These are phyloP conservation scores for Mycocalia duriaeana DNA, from an alignment of 1,284 basidiomycete genomes.

Conservation along the genomic window DNA sequence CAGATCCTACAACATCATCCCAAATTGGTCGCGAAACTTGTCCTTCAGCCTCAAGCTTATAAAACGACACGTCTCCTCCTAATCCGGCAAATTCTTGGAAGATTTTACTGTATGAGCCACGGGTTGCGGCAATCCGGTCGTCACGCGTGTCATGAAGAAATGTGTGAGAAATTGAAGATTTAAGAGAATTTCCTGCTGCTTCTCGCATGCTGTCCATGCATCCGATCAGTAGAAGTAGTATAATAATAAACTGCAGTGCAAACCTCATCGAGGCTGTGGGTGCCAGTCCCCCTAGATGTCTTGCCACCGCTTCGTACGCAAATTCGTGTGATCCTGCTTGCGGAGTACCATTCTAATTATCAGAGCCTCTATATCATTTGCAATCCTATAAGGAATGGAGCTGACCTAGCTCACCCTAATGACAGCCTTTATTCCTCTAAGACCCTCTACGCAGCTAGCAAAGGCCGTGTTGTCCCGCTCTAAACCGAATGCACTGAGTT, in stretches of 20 bases:
- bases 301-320: slow-evolving; percentile 75
- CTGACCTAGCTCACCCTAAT: slow-evolving; percentile 59
- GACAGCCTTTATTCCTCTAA: slow-evolving; percentile 60
- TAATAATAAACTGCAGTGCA: background rate
- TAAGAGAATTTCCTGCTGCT: slow-evolving; percentile 74
- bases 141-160: slow-evolving; percentile 80
- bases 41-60: slow-evolving; percentile 68
- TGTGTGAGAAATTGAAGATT: slow-evolving; percentile 81
- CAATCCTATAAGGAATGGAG: slow-evolving; percentile 5
- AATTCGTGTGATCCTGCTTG: slow-evolving; percentile 65
- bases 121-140: slow-evolving; percentile 60
- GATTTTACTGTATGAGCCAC: slow-evolving; percentile 59
- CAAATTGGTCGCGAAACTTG: slow-evolving; percentile 60
- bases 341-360: slow-evolving; percentile 38
- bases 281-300: slow-evolving; percentile 68
- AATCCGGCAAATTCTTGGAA: slow-evolving; percentile 78
- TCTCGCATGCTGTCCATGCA: slow-evolving; percentile 57
- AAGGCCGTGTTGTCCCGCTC: slow-evolving; percentile 69
- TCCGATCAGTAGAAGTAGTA: too few species aligned
- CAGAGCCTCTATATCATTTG: slow-evolving; percentile 9
- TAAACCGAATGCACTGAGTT: slow-evolving; percentile 56
- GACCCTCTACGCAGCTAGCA: slow-evolving; percentile 65
- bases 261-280: slow-evolving; percentile 80
- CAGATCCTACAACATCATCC: slow-evolving; percentile 49
- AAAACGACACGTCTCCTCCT: slow-evolving; percentile 67